These are phyloP conservation scores for Pharus latifolius DNA, from an alignment of 176 grass and related monocot species.

Conservation along the genomic window DNA sequence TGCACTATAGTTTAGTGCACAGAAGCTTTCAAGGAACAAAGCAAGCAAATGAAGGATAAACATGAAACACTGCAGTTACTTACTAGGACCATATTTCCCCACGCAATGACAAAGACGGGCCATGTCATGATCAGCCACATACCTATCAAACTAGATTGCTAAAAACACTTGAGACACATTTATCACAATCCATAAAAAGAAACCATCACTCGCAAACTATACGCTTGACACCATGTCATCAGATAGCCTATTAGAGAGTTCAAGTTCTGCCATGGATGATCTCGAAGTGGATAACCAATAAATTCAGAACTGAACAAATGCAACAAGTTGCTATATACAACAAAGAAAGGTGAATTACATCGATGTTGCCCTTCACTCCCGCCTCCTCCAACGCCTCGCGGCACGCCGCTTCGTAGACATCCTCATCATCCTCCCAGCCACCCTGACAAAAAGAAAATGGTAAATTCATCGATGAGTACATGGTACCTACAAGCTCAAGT, in stretches of 20 bases:
- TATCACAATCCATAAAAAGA: background rate
- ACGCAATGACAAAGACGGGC: background rate
- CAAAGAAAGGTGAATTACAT: constrained; percentile 13
- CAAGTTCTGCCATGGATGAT: no score
- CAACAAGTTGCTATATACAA: no score
- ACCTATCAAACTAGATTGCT: background rate
- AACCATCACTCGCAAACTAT: background rate
- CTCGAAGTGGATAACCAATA: no score
- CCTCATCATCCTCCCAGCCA: constrained; percentile 91
- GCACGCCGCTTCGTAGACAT: constrained; percentile 66
- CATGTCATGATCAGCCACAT: background rate
- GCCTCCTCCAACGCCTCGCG: constrained; percentile 89
- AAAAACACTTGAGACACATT: background rate
- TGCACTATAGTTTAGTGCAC: background rate
- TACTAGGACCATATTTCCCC: background rate
- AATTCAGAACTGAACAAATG: no score
- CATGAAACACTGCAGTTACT: background rate
- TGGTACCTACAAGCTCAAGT: background rate
- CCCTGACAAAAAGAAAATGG: constrained; percentile 31
- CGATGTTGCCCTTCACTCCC: constrained; percentile 63
- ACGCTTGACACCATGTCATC: background rate
- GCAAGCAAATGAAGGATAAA: background rate
- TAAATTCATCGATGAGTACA: background rate
- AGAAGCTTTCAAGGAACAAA: background rate
- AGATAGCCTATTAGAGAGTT: background rate